Base-by-base conservation (phyloP, 2,329 filamentous ascomycete genomes). In the Coleophoma cylindrospora region DNA sequence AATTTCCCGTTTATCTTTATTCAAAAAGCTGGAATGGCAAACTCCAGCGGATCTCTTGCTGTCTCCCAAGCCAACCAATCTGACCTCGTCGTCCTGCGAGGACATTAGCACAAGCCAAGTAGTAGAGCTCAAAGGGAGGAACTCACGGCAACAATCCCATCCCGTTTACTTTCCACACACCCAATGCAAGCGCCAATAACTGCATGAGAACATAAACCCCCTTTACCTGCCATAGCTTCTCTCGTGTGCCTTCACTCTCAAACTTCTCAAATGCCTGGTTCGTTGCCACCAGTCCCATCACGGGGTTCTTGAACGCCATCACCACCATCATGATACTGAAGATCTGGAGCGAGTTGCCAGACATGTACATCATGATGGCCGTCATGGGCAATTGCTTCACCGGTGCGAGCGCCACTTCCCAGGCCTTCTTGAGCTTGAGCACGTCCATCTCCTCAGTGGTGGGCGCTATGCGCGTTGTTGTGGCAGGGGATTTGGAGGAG, bases 311-410 rank as follows among this genome's bases (percentile, higher is more conserved):
- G 79, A 99, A 99, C 43, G 95, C 85, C 87, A 96, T 97, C 64
- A 92, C 91, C 15, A 97, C 92, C 91, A 97, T 99, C 90, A 97
- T 97, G 71, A 99, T 97, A 71, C 88, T 95, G 76, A 99, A 99
- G 59, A 99, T 97, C 68, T 99, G 94, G 43, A 99, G 81, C 54
- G 89, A 91, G 74, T 97, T 99, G 64, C 94, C 94, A 33, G 92
- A 95, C 94, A 99, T 99, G 79, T 99, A 99, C 91, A 97, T 97
- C 85, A 96, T 96, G 68, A 99, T 92, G 56, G 86, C 91, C 50
- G 95, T 97, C 94, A 99, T 99, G 51, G 94, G 94, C 43, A 99
- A 77, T 66, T 87, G 85, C 75, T 99, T 99, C 55, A 94, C 86
- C 1, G 94, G 94, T 2, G 87, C 92, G 44, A 99, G 82, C 40